Evolutionary conservation across 2,329 filamentous ascomycete species (phyloP).

Genomic region (Aspergillus pseudotamarii): DNA sequence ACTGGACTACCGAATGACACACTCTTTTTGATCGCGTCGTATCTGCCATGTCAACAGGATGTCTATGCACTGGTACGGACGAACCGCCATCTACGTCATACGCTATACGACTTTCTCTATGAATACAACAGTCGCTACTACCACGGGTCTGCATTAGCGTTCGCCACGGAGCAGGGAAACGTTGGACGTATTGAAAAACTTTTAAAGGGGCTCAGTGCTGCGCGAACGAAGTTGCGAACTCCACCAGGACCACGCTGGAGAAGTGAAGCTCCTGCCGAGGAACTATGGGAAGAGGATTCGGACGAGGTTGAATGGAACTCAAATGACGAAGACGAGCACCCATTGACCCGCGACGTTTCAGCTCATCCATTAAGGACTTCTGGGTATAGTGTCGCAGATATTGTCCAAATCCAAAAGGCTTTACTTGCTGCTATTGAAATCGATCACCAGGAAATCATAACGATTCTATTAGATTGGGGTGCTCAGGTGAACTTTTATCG

Average conservation of each 20-base stretch:
- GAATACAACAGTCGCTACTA: not conserved
- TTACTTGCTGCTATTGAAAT: not conserved
- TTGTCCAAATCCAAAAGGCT: not conserved
- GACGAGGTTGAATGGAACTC: not conserved
- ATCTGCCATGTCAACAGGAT: not conserved
- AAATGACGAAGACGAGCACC: rapidly evolving
- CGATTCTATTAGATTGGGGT: not conserved
- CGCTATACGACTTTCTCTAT: not conserved
- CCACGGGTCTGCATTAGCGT: not conserved
- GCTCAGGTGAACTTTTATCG: conserved; percentile 1
- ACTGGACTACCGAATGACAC: not conserved
- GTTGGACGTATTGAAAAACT: not conserved
- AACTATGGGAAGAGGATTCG: not conserved
- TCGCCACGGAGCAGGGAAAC: not conserved
- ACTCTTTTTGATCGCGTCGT: not conserved
- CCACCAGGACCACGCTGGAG: not conserved
- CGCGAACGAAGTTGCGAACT: not conserved
- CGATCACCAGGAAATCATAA: not conserved
- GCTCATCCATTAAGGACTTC: not conserved
- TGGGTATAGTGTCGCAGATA: not conserved
- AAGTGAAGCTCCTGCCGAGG: not conserved
- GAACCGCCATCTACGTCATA: not conserved
- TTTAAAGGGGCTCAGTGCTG: not conserved
- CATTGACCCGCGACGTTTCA: not conserved
- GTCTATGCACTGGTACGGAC: not conserved